Evolutionary conservation across 2,329 filamentous ascomycete species (phyloP).

Genomic region (Ophiosphaerella korrae): DNA sequence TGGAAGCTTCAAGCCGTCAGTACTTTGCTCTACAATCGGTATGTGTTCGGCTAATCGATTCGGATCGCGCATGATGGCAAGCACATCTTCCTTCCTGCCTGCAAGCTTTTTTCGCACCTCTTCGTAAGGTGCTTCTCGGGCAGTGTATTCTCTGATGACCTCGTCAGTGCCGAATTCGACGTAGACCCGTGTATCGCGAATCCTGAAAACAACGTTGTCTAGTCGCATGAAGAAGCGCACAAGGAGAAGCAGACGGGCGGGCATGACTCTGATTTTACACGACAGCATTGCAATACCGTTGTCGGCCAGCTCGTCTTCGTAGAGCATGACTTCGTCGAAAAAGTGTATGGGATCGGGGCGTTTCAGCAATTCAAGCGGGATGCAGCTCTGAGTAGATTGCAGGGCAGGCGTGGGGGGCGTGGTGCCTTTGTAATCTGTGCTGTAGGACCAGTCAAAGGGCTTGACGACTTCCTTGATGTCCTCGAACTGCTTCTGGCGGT

Average conservation of each 20-base stretch:
- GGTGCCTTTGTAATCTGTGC: slow-evolving; percentile 82
- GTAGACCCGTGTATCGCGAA: slow-evolving; percentile 90
- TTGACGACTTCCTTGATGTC: slow-evolving; percentile 93
- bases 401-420: slow-evolving; percentile 51
- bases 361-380: slow-evolving; percentile 85
- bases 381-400: slow-evolving; percentile 57
- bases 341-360: slow-evolving; percentile 92
- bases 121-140: slow-evolving; percentile 82
- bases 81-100: slow-evolving; percentile 70
- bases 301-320: slow-evolving; percentile 96
- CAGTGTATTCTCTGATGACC: slow-evolving; percentile 87
- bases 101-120: slow-evolving; percentile 67
- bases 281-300: slow-evolving; percentile 92
- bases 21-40: slow-evolving; percentile 69
- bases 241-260: slow-evolving; percentile 81
- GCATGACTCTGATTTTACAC: slow-evolving; percentile 93
- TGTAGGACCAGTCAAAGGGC: slow-evolving; percentile 98
- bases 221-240: slow-evolving; percentile 89
- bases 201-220: slow-evolving; percentile 84
- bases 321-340: slow-evolving; percentile 94
- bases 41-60: slow-evolving; percentile 67
- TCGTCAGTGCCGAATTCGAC: slow-evolving; percentile 81
- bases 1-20: slow-evolving; percentile 60
- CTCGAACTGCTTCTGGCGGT: slow-evolving; percentile 74
- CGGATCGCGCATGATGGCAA: slow-evolving; percentile 76